Evolutionary conservation across 2,329 filamentous ascomycete species (phyloP).

Genomic region (Parastagonospora avenae): DNA sequence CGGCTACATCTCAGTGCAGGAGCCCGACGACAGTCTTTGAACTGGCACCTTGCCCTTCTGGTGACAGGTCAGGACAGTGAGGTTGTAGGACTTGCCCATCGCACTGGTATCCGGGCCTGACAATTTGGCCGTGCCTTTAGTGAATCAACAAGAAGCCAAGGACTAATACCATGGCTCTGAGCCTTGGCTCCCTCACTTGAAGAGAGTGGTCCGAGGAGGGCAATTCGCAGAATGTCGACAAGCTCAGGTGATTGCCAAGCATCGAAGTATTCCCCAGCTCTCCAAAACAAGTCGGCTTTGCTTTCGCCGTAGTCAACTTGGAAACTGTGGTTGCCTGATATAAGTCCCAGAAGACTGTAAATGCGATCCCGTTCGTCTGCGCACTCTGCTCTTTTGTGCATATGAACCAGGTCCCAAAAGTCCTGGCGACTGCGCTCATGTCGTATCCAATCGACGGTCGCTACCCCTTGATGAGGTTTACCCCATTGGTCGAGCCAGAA

Average conservation of each 20-base stretch:
- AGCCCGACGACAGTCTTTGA: not conserved
- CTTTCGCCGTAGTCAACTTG: slow-evolving; percentile 3
- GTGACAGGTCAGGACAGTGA: not conserved
- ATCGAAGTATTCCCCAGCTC: slow-evolving; percentile 5
- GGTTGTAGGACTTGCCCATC: not conserved
- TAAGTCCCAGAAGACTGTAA: slow-evolving; percentile 1
- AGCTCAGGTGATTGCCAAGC: slow-evolving; percentile 3
- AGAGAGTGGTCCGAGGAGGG: not conserved
- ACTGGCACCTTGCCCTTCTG: not conserved
- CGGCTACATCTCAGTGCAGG: not conserved
- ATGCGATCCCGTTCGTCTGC: slow-evolving; percentile 2
- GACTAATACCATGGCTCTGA: not conserved
- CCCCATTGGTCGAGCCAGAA: not conserved
- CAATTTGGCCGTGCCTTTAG: not conserved
- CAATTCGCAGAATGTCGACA: slow-evolving; percentile 1
- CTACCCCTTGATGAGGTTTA: not conserved
- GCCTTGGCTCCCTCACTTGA: not conserved
- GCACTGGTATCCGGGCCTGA: not conserved
- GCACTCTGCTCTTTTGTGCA: not conserved
- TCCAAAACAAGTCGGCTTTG: slow-evolving; percentile 3
- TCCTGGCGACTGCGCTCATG: not conserved
- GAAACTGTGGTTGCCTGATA: not conserved
- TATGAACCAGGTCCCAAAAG: not conserved
- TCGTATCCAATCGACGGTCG: not conserved
- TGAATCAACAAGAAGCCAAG: not conserved